Evolutionary conservation across 2,329 filamentous ascomycete species (phyloP).

Genomic region (Neocatenulostroma microsporum): DNA sequence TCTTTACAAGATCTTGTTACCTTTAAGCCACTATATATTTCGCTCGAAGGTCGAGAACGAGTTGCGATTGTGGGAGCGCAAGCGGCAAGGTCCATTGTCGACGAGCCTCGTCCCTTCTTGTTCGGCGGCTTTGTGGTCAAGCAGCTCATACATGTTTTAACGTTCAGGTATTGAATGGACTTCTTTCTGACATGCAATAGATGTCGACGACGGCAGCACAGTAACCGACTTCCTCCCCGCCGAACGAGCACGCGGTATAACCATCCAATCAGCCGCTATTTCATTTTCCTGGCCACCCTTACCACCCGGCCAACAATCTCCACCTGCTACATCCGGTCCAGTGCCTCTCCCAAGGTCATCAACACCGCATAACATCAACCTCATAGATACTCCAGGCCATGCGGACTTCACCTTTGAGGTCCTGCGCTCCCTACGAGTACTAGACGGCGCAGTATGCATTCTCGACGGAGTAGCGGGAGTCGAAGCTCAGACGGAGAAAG

Average conservation of each 20-base stretch:
- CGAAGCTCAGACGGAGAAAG: slow-evolving; percentile 93
- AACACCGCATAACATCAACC: slow-evolving; percentile 64
- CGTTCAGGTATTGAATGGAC: no score
- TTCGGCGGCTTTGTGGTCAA: no score
- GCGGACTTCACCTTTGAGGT: slow-evolving; percentile 98
- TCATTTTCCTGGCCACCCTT: slow-evolving; percentile 82
- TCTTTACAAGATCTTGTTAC: no score
- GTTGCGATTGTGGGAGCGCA: no score
- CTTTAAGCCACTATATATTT: slow-evolving; percentile 2
- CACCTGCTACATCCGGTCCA: neutral
- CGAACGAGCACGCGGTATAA: slow-evolving; percentile 86
- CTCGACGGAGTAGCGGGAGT: slow-evolving; percentile 89
- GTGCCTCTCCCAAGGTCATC: slow-evolving; percentile 49
- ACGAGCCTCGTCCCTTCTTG: no score
- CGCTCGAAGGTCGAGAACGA: no score
- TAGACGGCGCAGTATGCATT: slow-evolving; percentile 88
- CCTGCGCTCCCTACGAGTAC: slow-evolving; percentile 74
- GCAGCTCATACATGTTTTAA: no score
- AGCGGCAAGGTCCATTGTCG: no score
- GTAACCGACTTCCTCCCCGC: slow-evolving; percentile 95
- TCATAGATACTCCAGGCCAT: slow-evolving; percentile 95
- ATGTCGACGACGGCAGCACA: slow-evolving; percentile 93
- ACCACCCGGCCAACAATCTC: slow-evolving; percentile 21
- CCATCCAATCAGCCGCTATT: slow-evolving; percentile 94
- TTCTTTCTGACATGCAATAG: no score